Conservation (phyloP, 2,329 filamentous ascomycete species). For the Dothistroma septosporum region DNA sequence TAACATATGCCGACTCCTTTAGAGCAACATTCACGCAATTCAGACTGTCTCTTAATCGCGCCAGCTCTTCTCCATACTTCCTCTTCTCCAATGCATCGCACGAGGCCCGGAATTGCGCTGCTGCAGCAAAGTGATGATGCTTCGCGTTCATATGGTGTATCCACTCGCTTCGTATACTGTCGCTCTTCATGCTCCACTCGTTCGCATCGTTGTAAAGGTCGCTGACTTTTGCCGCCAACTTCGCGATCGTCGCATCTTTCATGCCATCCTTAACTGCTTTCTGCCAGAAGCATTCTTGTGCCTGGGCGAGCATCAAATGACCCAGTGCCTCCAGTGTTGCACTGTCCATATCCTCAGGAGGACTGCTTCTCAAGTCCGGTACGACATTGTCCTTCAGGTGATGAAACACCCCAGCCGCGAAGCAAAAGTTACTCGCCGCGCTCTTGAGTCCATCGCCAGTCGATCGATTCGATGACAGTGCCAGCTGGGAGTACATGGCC, state of each 20-base stretch:
- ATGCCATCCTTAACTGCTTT: slow-evolving; percentile 92
- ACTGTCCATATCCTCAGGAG: slow-evolving; percentile 93
- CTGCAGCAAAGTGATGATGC: slow-evolving; percentile 93
- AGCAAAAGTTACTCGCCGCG: slow-evolving; percentile 85
- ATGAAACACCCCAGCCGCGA: slow-evolving; percentile 75
- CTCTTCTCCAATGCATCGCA: slow-evolving; percentile 89
- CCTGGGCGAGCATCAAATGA: slow-evolving; percentile 82
- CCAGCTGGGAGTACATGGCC: slow-evolving; percentile 88
- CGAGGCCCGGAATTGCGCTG: slow-evolving; percentile 87
- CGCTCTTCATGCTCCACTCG: slow-evolving; percentile 81
- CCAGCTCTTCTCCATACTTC: slow-evolving; percentile 93
- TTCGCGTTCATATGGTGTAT: slow-evolving; percentile 97
- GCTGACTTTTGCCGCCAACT: slow-evolving; percentile 83
- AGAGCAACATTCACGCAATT: slow-evolving; percentile 79
- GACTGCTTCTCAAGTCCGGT: slow-evolving; percentile 71
- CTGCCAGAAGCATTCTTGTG: slow-evolving; percentile 97
- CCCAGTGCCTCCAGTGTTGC: slow-evolving; percentile 79
- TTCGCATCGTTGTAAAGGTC: slow-evolving; percentile 83
- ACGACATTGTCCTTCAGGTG: slow-evolving; percentile 74
- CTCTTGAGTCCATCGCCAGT: slow-evolving; percentile 79
- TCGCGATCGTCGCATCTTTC: slow-evolving; percentile 88
- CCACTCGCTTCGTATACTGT: slow-evolving; percentile 88
- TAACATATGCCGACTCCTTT: slow-evolving; percentile 78
- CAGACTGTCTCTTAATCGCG: slow-evolving; percentile 76
- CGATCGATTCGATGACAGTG: slow-evolving; percentile 70